Percentiles rank a stretch among this genome's conserved stretches.
phyloP scores from a whole-genome alignment of 2,329 filamentous ascomycete species.

The Fusarium napiforme region DNA sequence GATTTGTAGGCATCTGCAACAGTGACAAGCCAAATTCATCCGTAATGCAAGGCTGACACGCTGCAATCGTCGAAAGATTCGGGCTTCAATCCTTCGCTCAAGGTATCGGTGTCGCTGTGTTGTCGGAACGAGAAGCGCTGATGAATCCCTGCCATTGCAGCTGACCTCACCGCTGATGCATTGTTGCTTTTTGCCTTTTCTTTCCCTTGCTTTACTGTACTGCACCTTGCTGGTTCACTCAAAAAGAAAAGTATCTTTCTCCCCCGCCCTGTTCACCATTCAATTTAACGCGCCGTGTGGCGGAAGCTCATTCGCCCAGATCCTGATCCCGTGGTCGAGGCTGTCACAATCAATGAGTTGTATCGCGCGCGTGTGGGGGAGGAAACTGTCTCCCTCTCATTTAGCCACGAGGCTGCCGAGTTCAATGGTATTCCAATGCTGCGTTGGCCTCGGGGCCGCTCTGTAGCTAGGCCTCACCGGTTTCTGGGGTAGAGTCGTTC shows the following conservation, averaged over 20 bases:
- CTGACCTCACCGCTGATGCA: slow-evolving; percentile 32
- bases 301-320: slow-evolving; percentile 39
- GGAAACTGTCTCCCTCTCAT: slow-evolving; percentile 9
- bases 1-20: not conserved
- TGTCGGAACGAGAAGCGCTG: not conserved
- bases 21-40: not conserved
- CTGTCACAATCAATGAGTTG: slow-evolving; percentile 17
- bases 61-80: not conserved
- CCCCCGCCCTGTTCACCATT: not conserved
- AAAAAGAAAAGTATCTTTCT: slow-evolving; percentile 1
- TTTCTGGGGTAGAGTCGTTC: slow-evolving; percentile 9
- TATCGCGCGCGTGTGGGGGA: slow-evolving; percentile 18
- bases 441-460: not conserved
- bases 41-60: slow-evolving; percentile 6
- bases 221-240: not conserved
- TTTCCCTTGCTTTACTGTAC: not conserved
- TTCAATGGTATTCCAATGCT: not conserved
- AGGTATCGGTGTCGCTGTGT: not conserved
- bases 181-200: slow-evolving; percentile 16
- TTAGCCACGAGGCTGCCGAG: slow-evolving; percentile 36
- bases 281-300: slow-evolving; percentile 40
- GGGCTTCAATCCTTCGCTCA: not conserved
- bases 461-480: slow-evolving; percentile 25
- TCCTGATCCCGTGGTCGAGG: slow-evolving; percentile 16
- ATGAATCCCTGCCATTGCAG: slow-evolving; percentile 16